Base-by-base conservation (phyloP, 1,284 basidiomycete genomes). In the Malassezia pachydermatis region DNA sequence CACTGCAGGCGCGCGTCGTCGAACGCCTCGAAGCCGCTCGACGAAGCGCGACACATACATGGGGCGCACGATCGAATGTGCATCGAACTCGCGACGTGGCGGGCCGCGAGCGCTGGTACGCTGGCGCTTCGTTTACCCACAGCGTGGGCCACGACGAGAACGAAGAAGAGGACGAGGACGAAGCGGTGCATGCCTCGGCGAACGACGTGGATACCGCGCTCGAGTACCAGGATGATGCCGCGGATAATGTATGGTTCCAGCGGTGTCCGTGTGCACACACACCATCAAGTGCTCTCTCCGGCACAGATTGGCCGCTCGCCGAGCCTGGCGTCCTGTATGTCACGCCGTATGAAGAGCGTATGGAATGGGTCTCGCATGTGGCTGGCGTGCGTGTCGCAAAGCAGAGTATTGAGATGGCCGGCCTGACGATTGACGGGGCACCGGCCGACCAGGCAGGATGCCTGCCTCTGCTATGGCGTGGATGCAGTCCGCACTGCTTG, bases 361-460 rank as follows among this genome's bases (percentile, higher is more conserved):
- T 67, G 11, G 67, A 70, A 35, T 70, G 67, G 67, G 62, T 70
- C 28, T 59, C 58, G 27, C 65, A 70, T 40, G 55, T 70, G 23
- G 67, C 55, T 9, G 67, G 67, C 5, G 46, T 60, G 16, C 51
- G 55, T 16, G 62, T 68, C 9, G 62, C 62, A 14, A 58, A 60
- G 45, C 50, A 46, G 35, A 44, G 44, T 8, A 29, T 32, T 17
- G 50, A 52, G 42, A 23, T 52, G n/a, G 40, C 39, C 9, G 24
- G 25, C 17, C 23, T 24, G n/a, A 11, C 48, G 13, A 39, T 32
- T 27, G 34, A 24, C 7, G 35, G 30, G 6, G n/a, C 28, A 19
- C 25, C 33, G 22, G 41, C 40, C 8, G 9, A 42, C 10, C 19
- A 29, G 11, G 38, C 34, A 6, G 49, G 48, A 5, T 56, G 45